These are phyloP conservation scores for Westerdykella ornata DNA, from an alignment of 2,329 filamentous ascomycete species.

Conservation along the genomic window DNA sequence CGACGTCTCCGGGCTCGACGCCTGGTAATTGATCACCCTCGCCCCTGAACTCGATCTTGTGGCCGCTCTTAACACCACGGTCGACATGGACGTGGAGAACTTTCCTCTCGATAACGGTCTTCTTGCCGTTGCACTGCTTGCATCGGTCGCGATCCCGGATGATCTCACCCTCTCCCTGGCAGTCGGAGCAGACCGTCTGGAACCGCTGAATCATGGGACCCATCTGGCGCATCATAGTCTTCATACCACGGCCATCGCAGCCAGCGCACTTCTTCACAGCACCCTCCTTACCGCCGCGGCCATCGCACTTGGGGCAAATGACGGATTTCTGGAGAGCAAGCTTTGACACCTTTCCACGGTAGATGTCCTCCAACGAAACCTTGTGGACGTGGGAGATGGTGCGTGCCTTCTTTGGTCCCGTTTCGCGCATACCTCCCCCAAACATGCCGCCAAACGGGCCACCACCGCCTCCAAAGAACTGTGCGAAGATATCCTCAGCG, in stretches of 20 bases:
- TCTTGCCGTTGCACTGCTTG: slow-evolving; percentile 95
- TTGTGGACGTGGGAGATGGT: slow-evolving; percentile 99
- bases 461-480: slow-evolving; percentile 79
- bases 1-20: slow-evolving; percentile 87
- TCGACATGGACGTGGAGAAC: slow-evolving; percentile 98
- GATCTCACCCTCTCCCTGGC: slow-evolving; percentile 92
- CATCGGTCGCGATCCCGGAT: slow-evolving; percentile 96
- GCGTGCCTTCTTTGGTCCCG: slow-evolving; percentile 82
- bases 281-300: slow-evolving; percentile 92
- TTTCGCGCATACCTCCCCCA: slow-evolving; percentile 64
- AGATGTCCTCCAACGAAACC: slow-evolving; percentile 95
- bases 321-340: slow-evolving; percentile 94
- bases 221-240: slow-evolving; percentile 99
- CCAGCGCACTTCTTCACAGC: slow-evolving; percentile 88
- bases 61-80: slow-evolving; percentile 83
- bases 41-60: slow-evolving; percentile 94
- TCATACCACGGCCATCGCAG: slow-evolving; percentile 94
- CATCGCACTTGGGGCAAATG: slow-evolving; percentile 91
- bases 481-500: slow-evolving; percentile 90
- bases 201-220: slow-evolving; percentile 99
- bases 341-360: slow-evolving; percentile 96
- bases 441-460: slow-evolving; percentile 61
- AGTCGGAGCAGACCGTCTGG: slow-evolving; percentile 98
- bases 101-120: slow-evolving; percentile 95
- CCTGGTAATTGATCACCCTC: slow-evolving; percentile 95